phyloP scores from a whole-genome alignment of 129 eudicot genomes.

The Lactuca saligna region DNA sequence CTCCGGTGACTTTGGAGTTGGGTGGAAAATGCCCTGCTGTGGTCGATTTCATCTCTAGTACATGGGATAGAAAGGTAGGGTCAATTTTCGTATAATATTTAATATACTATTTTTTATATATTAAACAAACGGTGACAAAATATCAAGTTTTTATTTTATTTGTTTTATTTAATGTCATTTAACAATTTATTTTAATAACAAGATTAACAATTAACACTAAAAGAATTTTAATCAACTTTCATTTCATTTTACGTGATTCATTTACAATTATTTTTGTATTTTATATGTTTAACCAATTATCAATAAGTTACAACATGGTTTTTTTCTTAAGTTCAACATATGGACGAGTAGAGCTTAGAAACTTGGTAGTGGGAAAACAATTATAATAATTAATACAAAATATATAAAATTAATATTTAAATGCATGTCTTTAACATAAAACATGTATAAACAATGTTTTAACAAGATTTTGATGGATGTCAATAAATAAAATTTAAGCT shows the following conservation, averaged over 20 bases:
- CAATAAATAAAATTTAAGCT: neutral
- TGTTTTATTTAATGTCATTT: neutral
- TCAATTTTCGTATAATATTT: neutral
- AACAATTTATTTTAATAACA: too few relatives aligned
- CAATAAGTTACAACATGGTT: too few relatives aligned
- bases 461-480: neutral
- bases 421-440: neutral
- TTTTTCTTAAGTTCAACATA: neutral
- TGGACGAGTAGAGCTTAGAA: too few relatives aligned
- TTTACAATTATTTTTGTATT: too few relatives aligned
- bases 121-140: neutral
- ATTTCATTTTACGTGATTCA: too few relatives aligned
- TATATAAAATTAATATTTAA: too few relatives aligned
- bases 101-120: too few relatives aligned
- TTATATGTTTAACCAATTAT: too few relatives aligned
- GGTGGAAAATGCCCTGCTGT: slow-evolving; percentile 93
- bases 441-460: neutral
- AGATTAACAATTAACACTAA: too few relatives aligned
- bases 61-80: slow-evolving; percentile 57
- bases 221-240: too few relatives aligned
- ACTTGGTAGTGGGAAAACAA: too few relatives aligned
- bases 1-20: slow-evolving; percentile 80
- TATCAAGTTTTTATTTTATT: neutral
- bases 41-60: slow-evolving; percentile 59
- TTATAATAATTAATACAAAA: too few relatives aligned